Conservation (phyloP, 1,139 yeast species). For the Suhomyces panamericanus region DNA sequence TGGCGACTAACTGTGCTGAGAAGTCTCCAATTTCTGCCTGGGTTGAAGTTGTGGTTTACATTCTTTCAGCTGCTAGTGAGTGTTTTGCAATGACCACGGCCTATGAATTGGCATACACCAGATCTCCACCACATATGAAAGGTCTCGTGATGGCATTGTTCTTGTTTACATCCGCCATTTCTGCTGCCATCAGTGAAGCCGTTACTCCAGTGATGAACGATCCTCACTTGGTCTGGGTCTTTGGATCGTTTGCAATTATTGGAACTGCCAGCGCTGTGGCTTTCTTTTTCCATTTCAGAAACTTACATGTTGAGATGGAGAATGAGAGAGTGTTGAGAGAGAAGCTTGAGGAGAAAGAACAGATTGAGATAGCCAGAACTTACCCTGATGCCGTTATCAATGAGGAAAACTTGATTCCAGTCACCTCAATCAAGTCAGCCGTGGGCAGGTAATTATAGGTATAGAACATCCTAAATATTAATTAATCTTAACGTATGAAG, state of each 20-base stretch:
- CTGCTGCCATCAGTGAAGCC: slow-evolving; percentile 60
- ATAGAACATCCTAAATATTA: no score
- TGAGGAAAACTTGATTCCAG: slow-evolving; percentile 20
- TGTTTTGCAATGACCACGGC: slow-evolving; percentile 69
- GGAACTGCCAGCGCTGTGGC: slow-evolving; percentile 43
- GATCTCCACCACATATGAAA: slow-evolving; percentile 68
- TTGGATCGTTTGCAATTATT: slow-evolving; percentile 50
- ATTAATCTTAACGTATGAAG: no score
- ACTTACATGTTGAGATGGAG: slow-evolving; percentile 54
- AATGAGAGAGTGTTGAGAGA: slow-evolving; percentile 37
- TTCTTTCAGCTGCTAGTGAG: slow-evolving; percentile 63
- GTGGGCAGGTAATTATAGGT: slow-evolving; percentile 18
- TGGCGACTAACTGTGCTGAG: slow-evolving; percentile 48
- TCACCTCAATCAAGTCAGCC: slow-evolving; percentile 25
- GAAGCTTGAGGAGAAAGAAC: slow-evolving; percentile 10
- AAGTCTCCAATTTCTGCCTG: slow-evolving; percentile 57
- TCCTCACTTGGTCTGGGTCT: slow-evolving; percentile 58
- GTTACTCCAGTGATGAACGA: slow-evolving; percentile 54
- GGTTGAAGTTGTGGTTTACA: slow-evolving; percentile 52
- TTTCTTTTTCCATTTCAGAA: slow-evolving; percentile 51
- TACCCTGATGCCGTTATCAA: slow-evolving; percentile 7
- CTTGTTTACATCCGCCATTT: slow-evolving; percentile 58
- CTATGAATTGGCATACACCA: slow-evolving; percentile 68
- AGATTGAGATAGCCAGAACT: background rate
- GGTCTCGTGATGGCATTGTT: slow-evolving; percentile 68